Conservation (phyloP, 495 filamentous ascomycete species). For the Daldinia vernicosa region DNA sequence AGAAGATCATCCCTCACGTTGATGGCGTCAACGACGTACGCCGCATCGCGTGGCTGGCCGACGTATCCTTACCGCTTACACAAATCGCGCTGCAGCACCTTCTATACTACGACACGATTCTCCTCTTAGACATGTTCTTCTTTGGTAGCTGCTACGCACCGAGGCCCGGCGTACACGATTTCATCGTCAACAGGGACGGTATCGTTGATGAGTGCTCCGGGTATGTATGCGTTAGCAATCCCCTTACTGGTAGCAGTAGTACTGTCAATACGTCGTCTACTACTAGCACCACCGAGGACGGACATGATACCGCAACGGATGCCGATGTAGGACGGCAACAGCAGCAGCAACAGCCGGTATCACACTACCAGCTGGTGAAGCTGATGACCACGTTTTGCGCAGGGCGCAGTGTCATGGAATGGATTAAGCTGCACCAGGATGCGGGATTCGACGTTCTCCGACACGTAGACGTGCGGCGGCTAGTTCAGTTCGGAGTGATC, state of each 20-base stretch:
- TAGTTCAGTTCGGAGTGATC: constrained; percentile 95
- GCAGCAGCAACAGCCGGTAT: constrained; percentile 37
- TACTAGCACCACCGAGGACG: not conserved
- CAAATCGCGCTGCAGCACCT: constrained; percentile 87
- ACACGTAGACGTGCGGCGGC: constrained; percentile 84
- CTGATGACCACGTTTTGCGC: constrained; percentile 83
- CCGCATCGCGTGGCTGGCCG: constrained; percentile 81
- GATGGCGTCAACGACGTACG: constrained; percentile 89
- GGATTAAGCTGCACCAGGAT: constrained; percentile 75
- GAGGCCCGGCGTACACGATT: constrained; percentile 75
- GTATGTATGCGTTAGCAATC: constrained; percentile 68
- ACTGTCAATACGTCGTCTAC: not conserved
- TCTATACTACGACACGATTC: constrained; percentile 86
- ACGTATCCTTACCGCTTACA: constrained; percentile 83
- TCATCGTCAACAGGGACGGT: constrained; percentile 71
- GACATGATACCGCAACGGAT: constrained; percentile 3
- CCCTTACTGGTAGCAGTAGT: constrained; percentile 6
- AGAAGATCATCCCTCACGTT: constrained; percentile 81
- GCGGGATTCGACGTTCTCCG: constrained; percentile 65
- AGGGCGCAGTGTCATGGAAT: constrained; percentile 81
- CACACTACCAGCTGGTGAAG: constrained; percentile 65
- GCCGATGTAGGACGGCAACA: constrained; percentile 15
- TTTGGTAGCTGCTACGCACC: constrained; percentile 90
- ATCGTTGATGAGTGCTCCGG: constrained; percentile 86
- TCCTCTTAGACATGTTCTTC: constrained; percentile 91